Evolutionary conservation across 2,329 filamentous ascomycete species (phyloP), one percentile per base, ranked within the genome.

Genomic region (Diplodia mutila): DNA sequence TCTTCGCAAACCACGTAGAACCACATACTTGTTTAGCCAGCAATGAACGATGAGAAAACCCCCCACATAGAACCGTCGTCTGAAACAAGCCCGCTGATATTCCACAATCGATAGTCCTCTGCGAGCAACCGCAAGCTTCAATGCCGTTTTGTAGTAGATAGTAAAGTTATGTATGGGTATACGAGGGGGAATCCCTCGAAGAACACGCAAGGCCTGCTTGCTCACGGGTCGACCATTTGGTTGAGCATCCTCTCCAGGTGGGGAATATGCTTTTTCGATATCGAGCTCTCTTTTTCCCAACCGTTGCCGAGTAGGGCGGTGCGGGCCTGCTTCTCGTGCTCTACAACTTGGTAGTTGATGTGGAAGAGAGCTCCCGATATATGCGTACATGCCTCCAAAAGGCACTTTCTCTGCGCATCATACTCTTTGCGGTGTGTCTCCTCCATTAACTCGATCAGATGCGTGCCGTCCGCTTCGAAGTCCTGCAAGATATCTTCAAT

Each of bases 381-480:
- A 21, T 32, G 59, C 18, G 39, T 39, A 4, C 34, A 25, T 7
- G 53, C 29, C 29, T 51, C 32, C 12, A 23, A 14, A 18, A 59
- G 21, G 9, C 25, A 23, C 11, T 37, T 37, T 14, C 55, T 39
- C 11, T 54, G 46, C 4, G 25, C 29, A 16, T 61, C 34, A 37
- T 63, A 51, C n/a, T 67, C 66, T 52, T 75, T 71, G 32, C 77
- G 72, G 32, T 85, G 83, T 6, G 73, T 74, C 61, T 78, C 68
- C 55, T 81, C 75, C 21, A 85, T 73, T 23, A 79, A 73, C 39
- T 81, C 74, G 9, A 86, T 72, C 23, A 85, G 70, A n/a, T 73
- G 75, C 69, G 79, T 69, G 52, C 81, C 82, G 61, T 83, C 80
- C 34, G 76, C 73, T 42, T 75, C 77, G 70, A 83, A 86, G 27